Base-by-base conservation (phyloP, 2,329 filamentous ascomycete genomes). In the Aureobasidium sp. region DNA sequence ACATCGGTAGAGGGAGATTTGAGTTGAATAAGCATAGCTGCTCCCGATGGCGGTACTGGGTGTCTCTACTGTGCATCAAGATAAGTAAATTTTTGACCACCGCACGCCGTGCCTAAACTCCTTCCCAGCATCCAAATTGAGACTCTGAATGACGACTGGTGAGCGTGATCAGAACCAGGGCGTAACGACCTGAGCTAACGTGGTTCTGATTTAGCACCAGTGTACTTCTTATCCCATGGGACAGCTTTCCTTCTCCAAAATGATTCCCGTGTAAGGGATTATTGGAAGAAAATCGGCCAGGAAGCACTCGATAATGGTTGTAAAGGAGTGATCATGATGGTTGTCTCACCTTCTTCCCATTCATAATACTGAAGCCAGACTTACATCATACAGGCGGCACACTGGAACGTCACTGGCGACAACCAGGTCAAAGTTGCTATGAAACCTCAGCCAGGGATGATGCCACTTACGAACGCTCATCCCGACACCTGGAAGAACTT, bases 321-420 rank as follows among this genome's bases (percentile, higher is more conserved):
- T 74, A 88, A 90, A 75, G 87, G 88, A 45, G 79, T 91, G 4
- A 79, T 92, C 40, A 90, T 91, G 73, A 91, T 91, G 89, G 86
- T 87, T 38, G 40, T 10, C 33, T 36, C 33, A 13, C 33, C 33
- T 36, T 36, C 33, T 36, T 8, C 13, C 33, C 7, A 36, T 36
- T 36, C 33, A 13, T 36, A 36, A 36, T 13, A 36, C 33, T 36
- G 13, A n/a, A n/a, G n/a, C n/a, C 33, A 13, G 33, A 13, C 33
- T 36, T 36, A 36, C 33, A 36, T 36, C 13, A 13, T 20, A 18
- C 53, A 87, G 85, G 88, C 89, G 47, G 90, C 90, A 0, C 90
- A 92, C 71, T 92, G 90, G 90, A 89, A 88, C 58, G 82, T 84
- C 3, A 74, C 81, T 8, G 82, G 83, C 43, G 83, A 88, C 64